These are phyloP conservation scores for Juglanconis oblonga DNA, from an alignment of 2,329 filamentous ascomycete genomes.

Conservation along the genomic window DNA sequence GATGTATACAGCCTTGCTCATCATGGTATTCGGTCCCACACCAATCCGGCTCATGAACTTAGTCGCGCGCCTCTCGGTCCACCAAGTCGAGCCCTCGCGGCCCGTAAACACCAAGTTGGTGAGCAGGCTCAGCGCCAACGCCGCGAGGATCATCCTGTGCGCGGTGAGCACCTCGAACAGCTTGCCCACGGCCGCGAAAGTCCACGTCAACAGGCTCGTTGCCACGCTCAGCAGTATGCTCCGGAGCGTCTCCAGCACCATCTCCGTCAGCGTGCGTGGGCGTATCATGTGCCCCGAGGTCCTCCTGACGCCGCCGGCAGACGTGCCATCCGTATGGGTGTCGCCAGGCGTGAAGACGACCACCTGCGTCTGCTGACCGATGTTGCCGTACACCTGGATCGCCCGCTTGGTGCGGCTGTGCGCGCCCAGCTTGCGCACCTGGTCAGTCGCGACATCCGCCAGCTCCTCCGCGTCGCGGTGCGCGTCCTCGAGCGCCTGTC, in stretches of 20 bases:
- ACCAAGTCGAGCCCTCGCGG: conserved; percentile 74
- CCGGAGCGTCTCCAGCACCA: conserved; percentile 70
- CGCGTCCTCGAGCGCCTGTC: conserved; percentile 73
- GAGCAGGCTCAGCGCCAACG: conserved; percentile 67
- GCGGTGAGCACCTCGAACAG: conserved; percentile 67
- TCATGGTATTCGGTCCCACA: conserved; percentile 71
- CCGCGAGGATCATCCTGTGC: conserved; percentile 68
- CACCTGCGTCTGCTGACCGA: conserved; percentile 66
- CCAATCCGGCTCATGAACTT: conserved; percentile 81
- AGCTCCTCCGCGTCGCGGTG: conserved; percentile 71
- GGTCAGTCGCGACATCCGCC: conserved; percentile 72
- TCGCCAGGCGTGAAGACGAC: conserved; percentile 56
- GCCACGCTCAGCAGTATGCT: conserved; percentile 73
- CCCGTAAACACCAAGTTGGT: conserved; percentile 75
- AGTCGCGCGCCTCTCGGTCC: conserved; percentile 75
- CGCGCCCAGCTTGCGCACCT: conserved; percentile 70
- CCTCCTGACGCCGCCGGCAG: conserved; percentile 46
- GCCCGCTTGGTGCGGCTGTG: conserved; percentile 74
- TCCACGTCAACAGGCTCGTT: conserved; percentile 74
- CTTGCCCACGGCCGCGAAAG: conserved; percentile 63
- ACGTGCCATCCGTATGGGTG: conserved; percentile 28
- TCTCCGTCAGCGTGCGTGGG: conserved; percentile 60
- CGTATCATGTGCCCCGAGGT: conserved; percentile 49
- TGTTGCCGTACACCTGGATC: conserved; percentile 73
- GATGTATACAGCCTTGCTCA: conserved; percentile 84